Conservation (phyloP, 352 stramenopile species). For the Phytophthora foliorum region DNA sequence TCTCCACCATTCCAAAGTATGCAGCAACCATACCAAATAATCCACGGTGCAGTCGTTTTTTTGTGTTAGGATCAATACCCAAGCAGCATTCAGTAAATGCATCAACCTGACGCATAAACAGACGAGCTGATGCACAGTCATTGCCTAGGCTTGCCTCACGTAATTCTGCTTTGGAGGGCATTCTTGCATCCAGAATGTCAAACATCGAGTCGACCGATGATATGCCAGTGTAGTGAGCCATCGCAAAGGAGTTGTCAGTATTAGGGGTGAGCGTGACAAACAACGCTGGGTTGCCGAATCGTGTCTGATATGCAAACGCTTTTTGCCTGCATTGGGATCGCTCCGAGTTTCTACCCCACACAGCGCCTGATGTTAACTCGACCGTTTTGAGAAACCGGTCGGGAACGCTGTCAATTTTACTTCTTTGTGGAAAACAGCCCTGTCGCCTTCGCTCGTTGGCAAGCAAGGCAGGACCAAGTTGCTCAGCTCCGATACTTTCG, state of each 20-base stretch:
- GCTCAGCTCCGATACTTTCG: not conserved
- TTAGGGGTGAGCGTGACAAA: not conserved
- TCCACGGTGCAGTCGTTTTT: too few species aligned
- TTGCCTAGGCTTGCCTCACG: constrained; percentile 1
- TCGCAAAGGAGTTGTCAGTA: not conserved
- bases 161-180: not conserved
- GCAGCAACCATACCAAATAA: not conserved
- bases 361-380: not conserved
- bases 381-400: not conserved
- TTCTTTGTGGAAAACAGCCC: not conserved
- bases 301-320: not conserved
- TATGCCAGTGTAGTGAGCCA: not conserved
- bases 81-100: too few species aligned
- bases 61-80: too few species aligned
- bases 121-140: constrained; percentile 2
- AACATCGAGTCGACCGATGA: not conserved
- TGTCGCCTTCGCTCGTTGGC: not conserved
- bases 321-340: not conserved
- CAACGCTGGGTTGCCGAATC: not conserved
- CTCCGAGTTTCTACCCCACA: constrained; percentile 1
- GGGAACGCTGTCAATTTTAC: not conserved
- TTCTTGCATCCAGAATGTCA: not conserved
- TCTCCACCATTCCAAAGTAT: not conserved
- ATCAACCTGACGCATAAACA: not conserved
- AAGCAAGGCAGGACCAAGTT: not conserved